These are phyloP conservation scores for Thielaviopsis punctulata DNA, from an alignment of 2,329 filamentous ascomycete species.

Conservation along the genomic window DNA sequence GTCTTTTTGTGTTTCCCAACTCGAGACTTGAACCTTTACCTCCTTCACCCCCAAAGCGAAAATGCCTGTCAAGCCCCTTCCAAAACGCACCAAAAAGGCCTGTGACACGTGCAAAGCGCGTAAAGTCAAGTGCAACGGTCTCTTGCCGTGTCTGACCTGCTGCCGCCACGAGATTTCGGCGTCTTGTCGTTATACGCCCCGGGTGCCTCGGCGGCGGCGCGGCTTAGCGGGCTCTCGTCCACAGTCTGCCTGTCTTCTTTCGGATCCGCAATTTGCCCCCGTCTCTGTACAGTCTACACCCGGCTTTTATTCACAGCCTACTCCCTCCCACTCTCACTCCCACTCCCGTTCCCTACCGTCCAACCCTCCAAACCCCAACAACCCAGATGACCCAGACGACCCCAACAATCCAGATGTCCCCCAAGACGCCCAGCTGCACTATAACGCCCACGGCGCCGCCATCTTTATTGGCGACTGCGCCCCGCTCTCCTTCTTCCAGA, in stretches of 20 bases:
- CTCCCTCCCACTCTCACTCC: neutral
- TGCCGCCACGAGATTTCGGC: conserved; percentile 25
- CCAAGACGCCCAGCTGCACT: conserved; percentile 32
- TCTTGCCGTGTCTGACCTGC: conserved; percentile 35
- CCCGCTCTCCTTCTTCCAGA: conserved; percentile 38
- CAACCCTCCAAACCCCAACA: too few relatives aligned
- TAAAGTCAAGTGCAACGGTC: conserved; percentile 39
- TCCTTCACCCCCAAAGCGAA: too few relatives aligned
- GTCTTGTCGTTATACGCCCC: conserved; percentile 31
- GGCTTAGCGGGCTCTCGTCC: too few relatives aligned
- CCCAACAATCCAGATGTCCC: conserved; percentile 37
- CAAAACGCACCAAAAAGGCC: conserved; percentile 32
- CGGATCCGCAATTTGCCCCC: too few relatives aligned
- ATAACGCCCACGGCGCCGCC: conserved; percentile 34
- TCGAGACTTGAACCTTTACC: too few relatives aligned
- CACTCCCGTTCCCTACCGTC: neutral
- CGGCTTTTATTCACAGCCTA: neutral
- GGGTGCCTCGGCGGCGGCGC: conserved; percentile 14
- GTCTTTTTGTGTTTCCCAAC: too few relatives aligned
- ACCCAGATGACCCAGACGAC: neutral
- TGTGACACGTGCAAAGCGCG: conserved; percentile 37
- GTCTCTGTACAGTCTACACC: too few relatives aligned
- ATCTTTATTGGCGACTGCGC: conserved; percentile 41
- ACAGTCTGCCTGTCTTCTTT: too few relatives aligned
- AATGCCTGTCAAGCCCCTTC: too few relatives aligned